Conservation (phyloP, 176 grass and related monocot genomes). For the Zizania latifolia region DNA sequence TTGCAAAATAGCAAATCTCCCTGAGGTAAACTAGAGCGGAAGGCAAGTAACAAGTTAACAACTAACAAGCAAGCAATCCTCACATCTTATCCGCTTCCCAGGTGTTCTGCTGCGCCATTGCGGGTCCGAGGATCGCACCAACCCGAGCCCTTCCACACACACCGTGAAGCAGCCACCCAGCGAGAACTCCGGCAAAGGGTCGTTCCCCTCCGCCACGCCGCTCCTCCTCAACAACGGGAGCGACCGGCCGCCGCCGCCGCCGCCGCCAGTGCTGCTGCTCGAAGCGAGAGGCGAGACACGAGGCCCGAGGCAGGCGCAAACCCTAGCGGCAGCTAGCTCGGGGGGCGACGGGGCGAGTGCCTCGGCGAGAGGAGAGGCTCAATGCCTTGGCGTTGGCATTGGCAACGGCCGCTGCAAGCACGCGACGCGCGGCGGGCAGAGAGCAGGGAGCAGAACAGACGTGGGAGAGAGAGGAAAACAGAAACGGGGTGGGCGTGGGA, state of each 20-base stretch:
- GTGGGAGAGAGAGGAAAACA: not conserved
- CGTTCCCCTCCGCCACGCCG: not conserved
- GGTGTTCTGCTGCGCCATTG: constrained; percentile 43
- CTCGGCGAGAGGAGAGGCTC: not conserved
- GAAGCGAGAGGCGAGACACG: not conserved
- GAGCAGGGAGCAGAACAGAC: not conserved
- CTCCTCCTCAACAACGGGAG: constrained; percentile 8
- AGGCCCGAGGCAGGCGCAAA: not conserved
- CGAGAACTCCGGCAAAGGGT: not conserved
- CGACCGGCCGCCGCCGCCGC: not conserved
- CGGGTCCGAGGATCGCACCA: not conserved
- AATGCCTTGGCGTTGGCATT: no score
- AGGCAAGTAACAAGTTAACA: not conserved
- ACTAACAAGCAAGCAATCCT: not conserved
- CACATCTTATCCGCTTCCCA: constrained; percentile 50
- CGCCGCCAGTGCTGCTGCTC: not conserved
- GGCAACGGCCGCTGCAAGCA: no score
- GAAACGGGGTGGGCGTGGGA: not conserved
- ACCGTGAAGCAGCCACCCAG: not conserved
- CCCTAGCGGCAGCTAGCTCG: not conserved
- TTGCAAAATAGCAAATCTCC: no score
- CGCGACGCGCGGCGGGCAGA: not conserved
- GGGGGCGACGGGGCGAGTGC: not conserved
- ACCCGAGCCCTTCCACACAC: not conserved
- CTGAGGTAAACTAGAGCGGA: no score